A percentile compares a stretch with the other conserved stretches of the same genome.
Conservation (phyloP, 2,329 filamentous ascomycete species). For the Scorias spongiosa region DNA sequence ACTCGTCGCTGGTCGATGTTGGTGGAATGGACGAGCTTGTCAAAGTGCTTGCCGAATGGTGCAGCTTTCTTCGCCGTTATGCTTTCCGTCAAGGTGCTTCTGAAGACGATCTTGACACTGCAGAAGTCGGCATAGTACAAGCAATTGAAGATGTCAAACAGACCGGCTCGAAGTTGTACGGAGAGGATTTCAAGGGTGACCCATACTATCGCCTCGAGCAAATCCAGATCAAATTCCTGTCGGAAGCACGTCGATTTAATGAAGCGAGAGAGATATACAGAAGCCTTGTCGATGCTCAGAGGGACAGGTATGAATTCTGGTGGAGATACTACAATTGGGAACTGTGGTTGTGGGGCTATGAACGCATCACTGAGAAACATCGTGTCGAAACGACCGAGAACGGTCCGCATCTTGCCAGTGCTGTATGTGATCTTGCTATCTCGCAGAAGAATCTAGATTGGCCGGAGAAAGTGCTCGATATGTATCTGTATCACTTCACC, state of each 20-base stretch:
- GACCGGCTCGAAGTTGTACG: constrained; percentile 64
- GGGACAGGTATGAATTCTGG: constrained; percentile 86
- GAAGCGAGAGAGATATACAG: constrained; percentile 68
- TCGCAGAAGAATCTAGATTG: constrained; percentile 50
- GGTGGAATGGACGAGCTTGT: constrained; percentile 77
- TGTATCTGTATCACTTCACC: constrained; percentile 69
- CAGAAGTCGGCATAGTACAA: constrained; percentile 74
- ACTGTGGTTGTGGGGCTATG: constrained; percentile 53
- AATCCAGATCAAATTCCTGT: constrained; percentile 82
- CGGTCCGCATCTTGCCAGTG: constrained; percentile 59
- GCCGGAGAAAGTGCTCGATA: constrained; percentile 60
- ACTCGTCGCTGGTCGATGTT: constrained; percentile 67
- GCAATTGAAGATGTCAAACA: constrained; percentile 73
- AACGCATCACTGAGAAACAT: constrained; percentile 35
- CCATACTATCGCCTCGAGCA: constrained; percentile 77
- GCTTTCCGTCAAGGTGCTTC: constrained; percentile 62
- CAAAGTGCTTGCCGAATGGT: constrained; percentile 89
- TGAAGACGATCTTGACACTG: constrained; percentile 68
- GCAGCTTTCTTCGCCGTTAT: constrained; percentile 75
- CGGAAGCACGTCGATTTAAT: constrained; percentile 63
- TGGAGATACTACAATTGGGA: constrained; percentile 85
- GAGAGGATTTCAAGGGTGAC: constrained; percentile 66
- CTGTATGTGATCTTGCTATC: constrained; percentile 58
- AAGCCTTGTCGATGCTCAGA: constrained; percentile 47
- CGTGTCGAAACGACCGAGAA: constrained; percentile 38